Base-by-base conservation (phyloP, 331 rosid species). In the Pyrus hybrid region DNA sequence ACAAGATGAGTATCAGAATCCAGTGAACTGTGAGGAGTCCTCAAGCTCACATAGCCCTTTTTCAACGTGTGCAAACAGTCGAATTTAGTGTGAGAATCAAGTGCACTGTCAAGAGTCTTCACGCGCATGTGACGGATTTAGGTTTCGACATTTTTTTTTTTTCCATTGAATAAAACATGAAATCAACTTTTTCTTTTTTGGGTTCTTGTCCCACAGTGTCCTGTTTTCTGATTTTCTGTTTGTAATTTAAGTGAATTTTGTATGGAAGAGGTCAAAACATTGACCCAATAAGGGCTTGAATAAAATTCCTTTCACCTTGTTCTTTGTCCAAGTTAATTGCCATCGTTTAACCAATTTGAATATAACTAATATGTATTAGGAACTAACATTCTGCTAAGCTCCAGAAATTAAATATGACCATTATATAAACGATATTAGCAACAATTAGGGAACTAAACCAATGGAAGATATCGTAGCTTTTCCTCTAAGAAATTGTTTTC, bases 71-170 rank as follows among this genome's bases (percentile, higher is more conserved):
- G 25, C 41, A 25, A 3, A 62, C 37, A 11, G 26, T 35, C 41
- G 4, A 17, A 49, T 49, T 49, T 47, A 47, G 69, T 43, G 35
- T 67, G 60, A 21, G 30, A 70, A 58, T 67, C 32, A 61, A 60
- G 35, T 60, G 69, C 53, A 73, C 41, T 77, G 73, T 20, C 70
- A 53, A 54, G 74, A 82, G 60, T 62, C 30, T 20, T 79, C 33
- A 51, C 78, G 54, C 43, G 7, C 77, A 65, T 58, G 35, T 3
- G 16, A 4, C 14, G 20, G 79, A 61, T 60, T 70, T 32, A 3
- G 7, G 11, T 68, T 25, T 33, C 3, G 4, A 12, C 17, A 26
- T 51, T 76, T 23, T 6, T 16, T 6, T 16, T 33, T 33, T 35
- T 65, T 49, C 7, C 67, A 25, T 18, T 67, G 47, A 81, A 76